Evolutionary conservation across 2,329 filamentous ascomycete species (phyloP), one percentile per base, ranked within the genome.

Genomic region (Monosporascus sp.): DNA sequence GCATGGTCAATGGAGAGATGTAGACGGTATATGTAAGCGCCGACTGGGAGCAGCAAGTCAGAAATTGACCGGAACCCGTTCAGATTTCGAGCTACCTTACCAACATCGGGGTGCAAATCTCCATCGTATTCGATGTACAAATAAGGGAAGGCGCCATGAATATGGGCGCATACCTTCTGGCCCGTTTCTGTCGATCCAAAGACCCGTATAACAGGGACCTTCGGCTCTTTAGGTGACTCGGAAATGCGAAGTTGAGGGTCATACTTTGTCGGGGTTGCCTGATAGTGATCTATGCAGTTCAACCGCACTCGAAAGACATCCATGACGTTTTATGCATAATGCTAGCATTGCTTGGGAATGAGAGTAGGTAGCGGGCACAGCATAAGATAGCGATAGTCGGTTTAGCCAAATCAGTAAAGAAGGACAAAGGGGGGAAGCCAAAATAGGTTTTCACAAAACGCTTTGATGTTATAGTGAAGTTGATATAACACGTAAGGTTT

Each of bases 201-300:
- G 11, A 95, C 82, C 59, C 94, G 84, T 55, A 99, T 85, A 11
- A 97, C 83, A 0, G 94, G 93, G 0, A 97, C 84, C 58, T 84
- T 87, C 9, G 89, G 86, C 36, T 83, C 81, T 54, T 83, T 84
- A 57, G 78, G 74, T 54, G 80, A 72, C 62, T 85, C 79, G 20
- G 79, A 82, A 47, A 75, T 84, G 56, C 86, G 83, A 59, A 97
- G 78, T 57, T 83, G 80, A 57, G 92, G 90, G 71, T 97, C 92
- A 68, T 94, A 86, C 60, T 80, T 79, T 49, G 90, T 89, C 18
- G 91, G 88, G 11, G 78, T 78, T 41, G 86, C 83, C 73, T 96
- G 91, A 70, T 97, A 99, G 70, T 94, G 86, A 72, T 99, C 94
- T 74, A 99, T 86, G 75, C 90, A 96, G 70, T 99, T 97, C 66